phyloP scores from a whole-genome alignment of 805 yeast species.

The Nakazawaea pomicola region DNA sequence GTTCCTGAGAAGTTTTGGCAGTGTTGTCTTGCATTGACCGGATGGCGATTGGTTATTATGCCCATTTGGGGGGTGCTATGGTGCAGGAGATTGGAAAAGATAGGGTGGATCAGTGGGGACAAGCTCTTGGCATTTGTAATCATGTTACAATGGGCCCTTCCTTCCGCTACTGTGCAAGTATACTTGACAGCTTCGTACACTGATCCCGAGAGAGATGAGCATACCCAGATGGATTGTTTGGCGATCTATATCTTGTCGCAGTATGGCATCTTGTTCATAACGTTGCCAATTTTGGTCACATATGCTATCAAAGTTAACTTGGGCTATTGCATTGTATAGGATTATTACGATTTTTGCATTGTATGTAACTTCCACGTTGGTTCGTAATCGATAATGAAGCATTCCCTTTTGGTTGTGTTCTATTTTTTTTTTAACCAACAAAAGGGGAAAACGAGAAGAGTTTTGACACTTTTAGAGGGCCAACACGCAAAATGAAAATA shows the following conservation, averaged over 20 bases:
- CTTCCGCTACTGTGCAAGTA: constrained; percentile 56
- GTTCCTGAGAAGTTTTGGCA: constrained; percentile 55
- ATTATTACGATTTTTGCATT: too few species aligned
- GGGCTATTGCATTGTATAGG: constrained; percentile 1
- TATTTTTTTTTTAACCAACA: too few species aligned
- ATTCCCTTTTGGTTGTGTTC: too few species aligned
- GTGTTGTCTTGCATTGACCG: constrained; percentile 39
- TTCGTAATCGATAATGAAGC: too few species aligned
- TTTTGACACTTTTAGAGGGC: too few species aligned
- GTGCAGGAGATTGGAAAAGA: constrained; percentile 37
- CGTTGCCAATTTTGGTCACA: constrained; percentile 48
- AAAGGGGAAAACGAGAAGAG: too few species aligned
- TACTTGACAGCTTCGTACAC: constrained; percentile 55
- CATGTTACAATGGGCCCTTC: constrained; percentile 45
- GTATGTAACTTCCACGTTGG: too few species aligned
- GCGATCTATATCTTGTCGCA: constrained; percentile 47
- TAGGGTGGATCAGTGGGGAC: constrained; percentile 42
- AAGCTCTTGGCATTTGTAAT: constrained; percentile 35
- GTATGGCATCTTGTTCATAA: constrained; percentile 38
- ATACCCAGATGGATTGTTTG: constrained; percentile 51
- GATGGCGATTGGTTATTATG: constrained; percentile 35
- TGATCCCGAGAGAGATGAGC: constrained; percentile 42
- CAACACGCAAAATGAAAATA: too few species aligned
- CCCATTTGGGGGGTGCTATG: constrained; percentile 53
- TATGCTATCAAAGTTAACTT: constrained; percentile 29